A percentile compares a stretch with the other conserved stretches of the same genome.
phyloP scores from a whole-genome alignment of 768 basidiomycete species.

The Leccinum sublutescens region DNA sequence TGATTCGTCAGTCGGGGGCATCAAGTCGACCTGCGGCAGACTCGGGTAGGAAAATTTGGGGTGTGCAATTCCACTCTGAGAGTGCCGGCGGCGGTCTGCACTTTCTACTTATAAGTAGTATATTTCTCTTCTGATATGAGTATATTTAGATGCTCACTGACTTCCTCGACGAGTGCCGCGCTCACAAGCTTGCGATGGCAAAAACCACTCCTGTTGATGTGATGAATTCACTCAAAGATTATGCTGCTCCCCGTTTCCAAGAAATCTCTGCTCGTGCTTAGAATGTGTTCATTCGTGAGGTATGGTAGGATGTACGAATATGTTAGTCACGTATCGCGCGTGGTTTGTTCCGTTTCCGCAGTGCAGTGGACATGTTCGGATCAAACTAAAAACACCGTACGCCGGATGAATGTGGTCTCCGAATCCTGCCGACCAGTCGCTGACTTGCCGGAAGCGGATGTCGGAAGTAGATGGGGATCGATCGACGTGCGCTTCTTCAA shows the following conservation, averaged over 20 bases:
- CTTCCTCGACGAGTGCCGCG: slow-evolving; percentile 81
- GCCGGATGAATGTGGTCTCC: too few relatives aligned
- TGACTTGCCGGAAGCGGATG: too few relatives aligned
- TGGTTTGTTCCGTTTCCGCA: too few relatives aligned
- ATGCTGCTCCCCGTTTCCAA: slow-evolving; percentile 19
- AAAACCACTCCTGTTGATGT: slow-evolving; percentile 18
- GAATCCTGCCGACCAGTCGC: too few relatives aligned
- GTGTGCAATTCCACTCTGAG: slow-evolving; percentile 99
- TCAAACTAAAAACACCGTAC: too few relatives aligned
- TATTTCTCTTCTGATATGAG: background rate
- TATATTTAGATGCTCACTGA: slow-evolving; percentile 84
- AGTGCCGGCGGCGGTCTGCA: slow-evolving; percentile 84
- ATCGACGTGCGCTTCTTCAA: too few relatives aligned
- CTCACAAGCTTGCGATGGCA: slow-evolving; percentile 41
- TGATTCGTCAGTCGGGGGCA: too few relatives aligned
- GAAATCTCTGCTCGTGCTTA: slow-evolving; percentile 32
- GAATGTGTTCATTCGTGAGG: background rate
- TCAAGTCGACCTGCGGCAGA: slow-evolving; percentile 32
- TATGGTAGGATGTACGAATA: slow-evolving; percentile 16
- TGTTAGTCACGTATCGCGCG: background rate
- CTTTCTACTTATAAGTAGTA: background rate
- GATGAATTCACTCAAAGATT: slow-evolving; percentile 14
- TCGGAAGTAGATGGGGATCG: too few relatives aligned
- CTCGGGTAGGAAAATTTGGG: slow-evolving; percentile 92
- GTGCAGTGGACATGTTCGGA: too few relatives aligned